A percentile compares a stretch with the other conserved stretches of the same genome.
Conservation (phyloP, 2,329 filamentous ascomycete species). For the Fusarium buxicola region DNA sequence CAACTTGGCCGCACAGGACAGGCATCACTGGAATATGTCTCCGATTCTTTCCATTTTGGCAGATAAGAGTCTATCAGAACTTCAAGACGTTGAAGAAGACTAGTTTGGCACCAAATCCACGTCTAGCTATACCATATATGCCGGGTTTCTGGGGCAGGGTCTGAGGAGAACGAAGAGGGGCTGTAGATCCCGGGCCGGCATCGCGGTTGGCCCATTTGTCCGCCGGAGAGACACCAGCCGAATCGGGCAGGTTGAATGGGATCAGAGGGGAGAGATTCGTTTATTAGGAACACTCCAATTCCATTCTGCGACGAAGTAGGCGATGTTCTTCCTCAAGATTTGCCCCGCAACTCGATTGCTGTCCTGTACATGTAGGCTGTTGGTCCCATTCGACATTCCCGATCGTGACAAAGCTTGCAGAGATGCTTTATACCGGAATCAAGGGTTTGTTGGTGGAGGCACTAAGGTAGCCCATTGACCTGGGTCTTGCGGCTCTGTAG, state of each 20-base stretch:
- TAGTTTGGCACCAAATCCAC: neutral
- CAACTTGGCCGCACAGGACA: conserved; percentile 36
- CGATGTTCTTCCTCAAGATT: neutral
- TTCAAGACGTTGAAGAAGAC: conserved; percentile 7
- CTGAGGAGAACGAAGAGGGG: neutral
- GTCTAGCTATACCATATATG: neutral
- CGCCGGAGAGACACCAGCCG: too few relatives aligned
- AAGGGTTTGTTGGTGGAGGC: neutral
- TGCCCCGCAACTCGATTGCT: neutral
- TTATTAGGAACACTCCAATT: neutral
- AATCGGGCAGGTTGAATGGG: too few relatives aligned
- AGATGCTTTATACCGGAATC: neutral
- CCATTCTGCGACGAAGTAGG: neutral
- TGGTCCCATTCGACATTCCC: conserved; percentile 1
- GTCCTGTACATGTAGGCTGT: neutral
- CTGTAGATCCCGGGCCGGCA: too few relatives aligned
- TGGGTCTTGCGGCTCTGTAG: neutral
- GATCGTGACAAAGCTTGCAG: neutral
- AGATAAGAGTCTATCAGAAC: conserved; percentile 4
- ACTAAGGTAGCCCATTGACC: neutral
- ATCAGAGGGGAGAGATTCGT: neutral
- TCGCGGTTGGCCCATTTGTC: too few relatives aligned
- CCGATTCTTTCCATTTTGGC: conserved; percentile 11
- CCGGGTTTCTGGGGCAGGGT: neutral
- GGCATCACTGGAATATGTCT: conserved; percentile 36